Base-by-base conservation (phyloP, 805 yeast genomes). In the Kodamaea fukazawae region DNA sequence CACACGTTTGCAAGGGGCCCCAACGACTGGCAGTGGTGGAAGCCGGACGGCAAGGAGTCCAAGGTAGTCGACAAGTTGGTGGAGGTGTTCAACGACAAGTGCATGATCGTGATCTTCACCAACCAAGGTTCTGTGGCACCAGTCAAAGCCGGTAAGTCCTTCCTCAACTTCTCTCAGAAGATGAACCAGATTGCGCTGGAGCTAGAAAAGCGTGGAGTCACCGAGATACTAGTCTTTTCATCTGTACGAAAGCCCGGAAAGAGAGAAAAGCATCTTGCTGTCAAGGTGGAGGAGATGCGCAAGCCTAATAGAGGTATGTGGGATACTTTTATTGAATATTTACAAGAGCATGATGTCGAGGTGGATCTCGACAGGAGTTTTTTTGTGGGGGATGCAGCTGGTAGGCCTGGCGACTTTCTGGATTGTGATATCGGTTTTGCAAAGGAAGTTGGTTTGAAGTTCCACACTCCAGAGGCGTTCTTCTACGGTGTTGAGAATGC, bases 311-410 rank as follows among this genome's bases (percentile, higher is more conserved):
- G 52, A 1, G 97, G 96, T 0, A 85, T 90, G 95, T 85, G 86
- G 81, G 58, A 70, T 1, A 73, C 70, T 36, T 65, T 85, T 25
- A 43, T 51, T 5, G 50, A 57, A 11, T 81, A 75, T 48, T 44
- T 78, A 10, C 42, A 51, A 11, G 34, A 44, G 29, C 51, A 54
- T 2, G 45, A 47, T 0, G 32, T 23, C 9, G 41, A 42, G 7
- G 49, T 80, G 2, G 80, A 79, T 49, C 36, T 55, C 35, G 61
- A 55, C 0, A 47, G 60, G 7, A 76, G 86, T 36, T 68, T 81
- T 39, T 93, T 64, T 58, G 90, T 89, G n/a, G 99, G 99, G 4
- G 99, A 91, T 65, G 98, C 98, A 0, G 98, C 96, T 5, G 99
- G 98, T 1, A 69, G 98, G 38, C 53, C 56, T 2, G 59, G 54